Percentiles rank a stretch among this genome's conserved stretches.
Conservation (phyloP, 1,284 basidiomycete genomes). For the Fomes fomentarius region DNA sequence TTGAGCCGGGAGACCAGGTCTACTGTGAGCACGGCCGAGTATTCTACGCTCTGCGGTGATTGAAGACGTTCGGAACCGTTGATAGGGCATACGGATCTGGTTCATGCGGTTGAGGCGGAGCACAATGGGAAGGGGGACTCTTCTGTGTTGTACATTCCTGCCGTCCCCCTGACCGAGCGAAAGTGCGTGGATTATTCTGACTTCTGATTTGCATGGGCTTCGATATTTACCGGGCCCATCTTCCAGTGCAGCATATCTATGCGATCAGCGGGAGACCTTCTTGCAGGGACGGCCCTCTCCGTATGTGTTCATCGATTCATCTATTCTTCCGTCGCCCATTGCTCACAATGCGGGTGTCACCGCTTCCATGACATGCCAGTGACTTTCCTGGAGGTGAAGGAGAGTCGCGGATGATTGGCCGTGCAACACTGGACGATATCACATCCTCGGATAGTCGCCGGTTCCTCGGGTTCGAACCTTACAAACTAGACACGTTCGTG, state of each 20-base stretch:
- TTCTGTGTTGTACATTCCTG: slow-evolving; percentile 81
- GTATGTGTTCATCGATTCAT: slow-evolving; percentile 41
- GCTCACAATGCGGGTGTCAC: no score
- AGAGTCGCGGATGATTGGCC: slow-evolving; percentile 59
- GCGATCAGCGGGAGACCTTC: slow-evolving; percentile 61
- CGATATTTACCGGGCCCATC: no score
- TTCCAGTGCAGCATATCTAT: slow-evolving; percentile 62
- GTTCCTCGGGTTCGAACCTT: slow-evolving; percentile 40
- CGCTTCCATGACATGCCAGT: slow-evolving; percentile 37
- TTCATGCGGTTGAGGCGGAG: slow-evolving; percentile 72
- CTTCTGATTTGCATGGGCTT: no score
- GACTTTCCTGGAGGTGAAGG: slow-evolving; percentile 81
- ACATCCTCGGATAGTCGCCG: slow-evolving; percentile 36
- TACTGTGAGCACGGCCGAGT: slow-evolving; percentile 51
- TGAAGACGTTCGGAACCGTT: not conserved
- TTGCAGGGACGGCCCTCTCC: slow-evolving; percentile 60
- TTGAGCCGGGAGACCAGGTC: slow-evolving; percentile 77
- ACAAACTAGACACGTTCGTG: slow-evolving; percentile 24
- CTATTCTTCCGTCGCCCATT: not conserved
- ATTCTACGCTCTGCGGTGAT: not conserved
- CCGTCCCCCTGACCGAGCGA: slow-evolving; percentile 66
- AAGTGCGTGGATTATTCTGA: no score
- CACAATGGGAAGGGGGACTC: slow-evolving; percentile 69
- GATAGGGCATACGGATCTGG: slow-evolving; percentile 64
- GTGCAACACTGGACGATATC: slow-evolving; percentile 49